These are phyloP conservation scores for Erigeron philadelphicus DNA, from an alignment of 140 eudicot species.

Conservation along the genomic window DNA sequence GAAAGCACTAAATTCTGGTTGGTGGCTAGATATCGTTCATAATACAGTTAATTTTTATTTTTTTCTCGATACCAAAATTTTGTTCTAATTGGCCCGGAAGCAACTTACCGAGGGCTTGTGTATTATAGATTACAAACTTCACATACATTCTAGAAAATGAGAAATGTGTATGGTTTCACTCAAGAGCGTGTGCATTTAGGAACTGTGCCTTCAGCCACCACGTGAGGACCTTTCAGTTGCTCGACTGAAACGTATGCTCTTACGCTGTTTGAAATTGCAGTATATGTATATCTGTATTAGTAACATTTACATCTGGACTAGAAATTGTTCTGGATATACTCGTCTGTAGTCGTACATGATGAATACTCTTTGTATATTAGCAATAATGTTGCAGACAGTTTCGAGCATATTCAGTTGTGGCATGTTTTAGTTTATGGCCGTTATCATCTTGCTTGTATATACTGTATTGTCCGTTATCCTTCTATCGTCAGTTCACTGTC, in stretches of 20 bases:
- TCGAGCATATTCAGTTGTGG: not conserved
- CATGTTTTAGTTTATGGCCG: not conserved
- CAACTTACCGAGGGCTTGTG: slow-evolving; percentile 28
- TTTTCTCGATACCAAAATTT: slow-evolving; percentile 15
- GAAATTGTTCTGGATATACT: not conserved
- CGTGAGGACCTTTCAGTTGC: not conserved
- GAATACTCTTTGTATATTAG: not conserved
- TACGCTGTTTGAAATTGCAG: not conserved
- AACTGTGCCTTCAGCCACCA: not conserved
- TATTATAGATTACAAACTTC: slow-evolving; percentile 42
- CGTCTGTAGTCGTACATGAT: not conserved
- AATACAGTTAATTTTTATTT: slow-evolving; percentile 5
- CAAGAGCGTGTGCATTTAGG: not conserved
- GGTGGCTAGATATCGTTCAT: slow-evolving; percentile 11
- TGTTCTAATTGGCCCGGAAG: slow-evolving; percentile 23
- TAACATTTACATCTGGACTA: too few relatives aligned
- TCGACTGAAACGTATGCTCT: too few relatives aligned
- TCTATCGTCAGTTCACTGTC: too few relatives aligned
- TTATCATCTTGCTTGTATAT: too few relatives aligned
- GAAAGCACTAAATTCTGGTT: slow-evolving; percentile 37
- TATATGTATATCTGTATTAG: not conserved
- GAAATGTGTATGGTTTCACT: slow-evolving; percentile 8
- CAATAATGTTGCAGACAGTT: not conserved
- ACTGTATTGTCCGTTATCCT: too few relatives aligned
- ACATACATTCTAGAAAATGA: slow-evolving; percentile 28